Base-by-base conservation (phyloP, 495 filamentous ascomycete genomes). In the Penicillium lividum region DNA sequence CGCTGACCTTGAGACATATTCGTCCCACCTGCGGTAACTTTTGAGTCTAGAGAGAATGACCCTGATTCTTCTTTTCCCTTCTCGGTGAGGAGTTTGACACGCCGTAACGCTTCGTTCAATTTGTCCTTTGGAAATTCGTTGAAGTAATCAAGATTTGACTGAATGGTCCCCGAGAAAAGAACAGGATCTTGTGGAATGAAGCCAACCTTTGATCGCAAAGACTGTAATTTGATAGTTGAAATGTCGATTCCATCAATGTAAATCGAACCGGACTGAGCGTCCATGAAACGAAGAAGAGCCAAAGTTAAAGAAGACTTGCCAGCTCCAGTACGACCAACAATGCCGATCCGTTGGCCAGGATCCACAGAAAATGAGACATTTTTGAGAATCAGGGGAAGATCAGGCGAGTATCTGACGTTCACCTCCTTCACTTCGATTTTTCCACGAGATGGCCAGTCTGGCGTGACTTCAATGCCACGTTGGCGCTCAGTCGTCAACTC, bases 291-390 rank as follows among this genome's bases (percentile, higher is more conserved):
- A 22, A 53, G 36, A 11, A 53, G 51, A 15, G 51, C 34, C 3
- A 53, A 9, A 11, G 51, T 40, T 9, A 53, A 15, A 0, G 51
- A 40, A 13, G 51, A 53, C 28, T 53, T 53, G n/a, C 51, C 51
- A 4, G 51, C 33, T 25, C 51, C 51, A 25, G 51, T 53, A 7
- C 51, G 51, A 29, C 51, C 51, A 18, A 53, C 51, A 28, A 53
- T 40, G 5, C 51, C 51, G 6, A 53, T 40, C 5, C 51, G 8
- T 28, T 53, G 33, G 10, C 36, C 36, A 29, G 16, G 25, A 1
- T 25, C 7, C 11, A 53, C 36, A 7, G 5, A 15, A 16, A 53
- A 53, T 10, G 33, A 40, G 33, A 53, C 15, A 3, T 40, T 16
- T 2, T 43, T 53, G 22, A 53, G 9, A 5, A 40, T 34, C 11